Evolutionary conservation across 169 alveolate genomes (phyloP).

Genomic region (Nephromyces sp.): DNA sequence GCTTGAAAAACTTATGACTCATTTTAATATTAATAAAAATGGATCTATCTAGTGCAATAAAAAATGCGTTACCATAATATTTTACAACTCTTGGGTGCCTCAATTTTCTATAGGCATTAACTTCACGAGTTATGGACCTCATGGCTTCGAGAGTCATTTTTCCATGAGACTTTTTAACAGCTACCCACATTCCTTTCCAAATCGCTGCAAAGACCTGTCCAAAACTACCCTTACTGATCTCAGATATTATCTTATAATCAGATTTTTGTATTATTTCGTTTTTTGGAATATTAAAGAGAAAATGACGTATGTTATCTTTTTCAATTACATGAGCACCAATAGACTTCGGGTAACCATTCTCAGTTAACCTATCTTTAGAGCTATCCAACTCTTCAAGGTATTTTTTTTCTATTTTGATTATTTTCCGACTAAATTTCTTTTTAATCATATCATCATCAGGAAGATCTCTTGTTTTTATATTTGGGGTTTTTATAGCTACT

Average conservation of each 20-base stretch:
- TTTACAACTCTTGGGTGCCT: constrained; percentile 50
- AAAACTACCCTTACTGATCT: constrained; percentile 51
- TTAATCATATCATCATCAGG: too few relatives aligned
- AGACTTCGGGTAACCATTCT: constrained; percentile 1
- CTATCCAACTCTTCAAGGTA: too few relatives aligned
- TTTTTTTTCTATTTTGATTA: too few relatives aligned
- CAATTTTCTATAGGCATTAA: constrained; percentile 51
- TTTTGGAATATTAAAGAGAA: constrained; percentile 21
- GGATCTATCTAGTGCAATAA: too few relatives aligned
- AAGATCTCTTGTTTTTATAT: too few relatives aligned
- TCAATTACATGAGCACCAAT: constrained; percentile 26
- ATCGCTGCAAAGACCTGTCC: constrained; percentile 44
- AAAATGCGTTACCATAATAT: constrained; percentile 31
- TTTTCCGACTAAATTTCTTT: too few relatives aligned
- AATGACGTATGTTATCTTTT: constrained; percentile 5
- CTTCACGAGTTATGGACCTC: constrained; percentile 58
- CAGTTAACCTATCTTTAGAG: too few relatives aligned
- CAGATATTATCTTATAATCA: constrained; percentile 6
- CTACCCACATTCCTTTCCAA: constrained; percentile 45
- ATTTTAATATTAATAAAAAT: too few relatives aligned
- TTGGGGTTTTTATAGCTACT: too few relatives aligned
- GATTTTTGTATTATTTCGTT: constrained; percentile 6
- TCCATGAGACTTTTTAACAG: constrained; percentile 44
- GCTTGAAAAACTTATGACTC: too few relatives aligned
- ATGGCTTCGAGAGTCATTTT: constrained; percentile 42